phyloP scores from a whole-genome alignment of 139 green algal species.

The Gonium pectorale region DNA sequence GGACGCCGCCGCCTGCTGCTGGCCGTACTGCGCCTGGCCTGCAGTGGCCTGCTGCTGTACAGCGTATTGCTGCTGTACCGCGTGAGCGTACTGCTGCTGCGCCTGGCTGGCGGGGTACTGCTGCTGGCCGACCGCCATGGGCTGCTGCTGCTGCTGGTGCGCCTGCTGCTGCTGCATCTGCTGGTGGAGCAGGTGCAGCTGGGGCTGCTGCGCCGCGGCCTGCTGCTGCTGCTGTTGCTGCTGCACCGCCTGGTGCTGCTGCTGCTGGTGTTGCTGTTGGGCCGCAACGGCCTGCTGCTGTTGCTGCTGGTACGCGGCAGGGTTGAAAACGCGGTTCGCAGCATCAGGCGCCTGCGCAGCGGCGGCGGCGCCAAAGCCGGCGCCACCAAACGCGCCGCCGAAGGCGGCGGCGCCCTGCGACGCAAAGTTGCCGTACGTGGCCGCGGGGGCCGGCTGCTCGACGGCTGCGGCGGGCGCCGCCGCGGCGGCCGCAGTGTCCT shows the following conservation, averaged over 20 bases:
- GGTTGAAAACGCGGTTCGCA: conserved; percentile 15
- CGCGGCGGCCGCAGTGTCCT: conserved; percentile 5
- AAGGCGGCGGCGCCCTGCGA: conserved; percentile 34
- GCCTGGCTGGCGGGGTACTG: conserved; percentile 24
- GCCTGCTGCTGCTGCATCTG: conserved; percentile 5
- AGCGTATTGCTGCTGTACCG: background rate
- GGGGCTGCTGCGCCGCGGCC: background rate
- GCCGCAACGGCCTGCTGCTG: background rate
- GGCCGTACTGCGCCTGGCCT: conserved; percentile 12
- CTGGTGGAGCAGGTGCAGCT: background rate
- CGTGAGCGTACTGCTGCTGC: conserved; percentile 31
- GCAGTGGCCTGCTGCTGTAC: background rate
- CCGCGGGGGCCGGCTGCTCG: background rate
- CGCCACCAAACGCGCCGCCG: conserved; percentile 25
- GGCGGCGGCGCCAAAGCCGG: conserved; percentile 22
- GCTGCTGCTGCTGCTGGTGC: conserved; percentile 26
- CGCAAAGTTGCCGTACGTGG: conserved; percentile 35
- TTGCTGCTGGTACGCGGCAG: conserved; percentile 15
- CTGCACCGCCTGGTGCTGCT: background rate
- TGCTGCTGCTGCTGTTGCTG: conserved; percentile 9
- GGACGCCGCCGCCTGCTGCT: background rate
- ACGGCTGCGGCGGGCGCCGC: background rate
- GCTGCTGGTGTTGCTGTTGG: background rate
- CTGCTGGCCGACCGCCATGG: too few relatives aligned
- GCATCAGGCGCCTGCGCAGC: conserved; percentile 33